Conservation (phyloP, 2,329 filamentous ascomycete genomes). For the Teratosphaeriaceae sp. region DNA sequence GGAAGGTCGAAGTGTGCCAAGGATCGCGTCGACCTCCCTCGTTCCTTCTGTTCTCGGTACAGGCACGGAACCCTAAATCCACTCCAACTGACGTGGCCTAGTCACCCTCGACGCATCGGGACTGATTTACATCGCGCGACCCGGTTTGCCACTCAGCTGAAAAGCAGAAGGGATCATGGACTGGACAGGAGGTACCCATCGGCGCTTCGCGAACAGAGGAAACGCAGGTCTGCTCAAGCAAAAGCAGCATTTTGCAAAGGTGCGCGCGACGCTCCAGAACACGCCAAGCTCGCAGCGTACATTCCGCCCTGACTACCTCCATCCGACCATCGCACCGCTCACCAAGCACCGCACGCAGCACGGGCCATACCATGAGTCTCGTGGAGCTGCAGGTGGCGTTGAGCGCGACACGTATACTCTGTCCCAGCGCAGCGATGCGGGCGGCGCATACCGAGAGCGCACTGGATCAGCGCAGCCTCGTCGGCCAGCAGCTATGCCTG, state of each 20-base stretch:
- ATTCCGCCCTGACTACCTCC: slow-evolving; percentile 9
- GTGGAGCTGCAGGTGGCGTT: neutral
- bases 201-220: slow-evolving; percentile 27
- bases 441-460: too few species aligned
- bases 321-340: neutral
- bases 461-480: too few species aligned
- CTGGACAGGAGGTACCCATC: slow-evolving; percentile 41
- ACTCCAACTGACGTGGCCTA: too few species aligned
- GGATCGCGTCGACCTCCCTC: too few species aligned
- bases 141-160: too few species aligned
- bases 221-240: slow-evolving; percentile 34
- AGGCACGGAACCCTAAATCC: too few species aligned
- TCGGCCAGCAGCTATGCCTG: too few species aligned
- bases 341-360: neutral
- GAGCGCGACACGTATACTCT: neutral
- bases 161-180: slow-evolving; percentile 43
- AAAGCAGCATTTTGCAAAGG: slow-evolving; percentile 41
- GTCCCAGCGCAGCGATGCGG: neutral
- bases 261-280: slow-evolving; percentile 19
- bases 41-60: too few species aligned
- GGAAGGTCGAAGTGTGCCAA: too few species aligned
- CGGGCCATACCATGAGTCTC: too few species aligned
- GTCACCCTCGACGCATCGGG: too few species aligned
- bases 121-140: too few species aligned
- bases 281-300: slow-evolving; percentile 8